These are phyloP conservation scores for Primulina huaijiensis DNA, from an alignment of 257 asterid genomes.

Conservation along the genomic window DNA sequence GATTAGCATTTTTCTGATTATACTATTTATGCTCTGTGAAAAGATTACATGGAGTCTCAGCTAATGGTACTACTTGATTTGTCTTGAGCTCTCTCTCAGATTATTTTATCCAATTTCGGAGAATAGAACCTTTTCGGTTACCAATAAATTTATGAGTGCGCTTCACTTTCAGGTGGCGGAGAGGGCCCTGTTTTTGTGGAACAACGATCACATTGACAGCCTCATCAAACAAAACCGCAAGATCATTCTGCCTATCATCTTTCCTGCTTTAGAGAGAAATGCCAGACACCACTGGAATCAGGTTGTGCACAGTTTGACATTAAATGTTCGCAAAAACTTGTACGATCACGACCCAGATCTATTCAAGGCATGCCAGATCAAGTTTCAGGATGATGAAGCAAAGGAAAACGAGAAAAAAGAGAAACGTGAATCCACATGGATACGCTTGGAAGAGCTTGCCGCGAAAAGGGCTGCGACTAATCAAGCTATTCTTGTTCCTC, in stretches of 20 bases:
- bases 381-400: constrained; percentile 62
- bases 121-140: background rate
- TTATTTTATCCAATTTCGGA: background rate
- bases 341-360: constrained; percentile 76
- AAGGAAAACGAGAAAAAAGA: constrained; percentile 45
- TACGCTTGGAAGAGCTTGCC: constrained; percentile 60
- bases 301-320: constrained; percentile 68
- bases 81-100: background rate
- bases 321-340: constrained; percentile 67
- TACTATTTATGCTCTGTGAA: no score
- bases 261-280: constrained; percentile 75
- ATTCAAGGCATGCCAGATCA: constrained; percentile 65
- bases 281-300: constrained; percentile 82
- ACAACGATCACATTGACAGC: constrained; percentile 74
- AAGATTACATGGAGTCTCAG: background rate
- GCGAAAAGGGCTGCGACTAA: constrained; percentile 44
- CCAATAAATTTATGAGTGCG: background rate
- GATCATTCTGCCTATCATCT: constrained; percentile 70
- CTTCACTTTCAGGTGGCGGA: constrained; percentile 61
- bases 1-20: background rate
- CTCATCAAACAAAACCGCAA: constrained; percentile 66
- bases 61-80: background rate
- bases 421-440: constrained; percentile 68
- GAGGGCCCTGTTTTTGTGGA: constrained; percentile 80
- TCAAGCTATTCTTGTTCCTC: constrained; percentile 59